Evolutionary conservation across 768 basidiomycete genomes (phyloP), one percentile per base, ranked within the genome.

Genomic region (Termitomyces sp.): DNA sequence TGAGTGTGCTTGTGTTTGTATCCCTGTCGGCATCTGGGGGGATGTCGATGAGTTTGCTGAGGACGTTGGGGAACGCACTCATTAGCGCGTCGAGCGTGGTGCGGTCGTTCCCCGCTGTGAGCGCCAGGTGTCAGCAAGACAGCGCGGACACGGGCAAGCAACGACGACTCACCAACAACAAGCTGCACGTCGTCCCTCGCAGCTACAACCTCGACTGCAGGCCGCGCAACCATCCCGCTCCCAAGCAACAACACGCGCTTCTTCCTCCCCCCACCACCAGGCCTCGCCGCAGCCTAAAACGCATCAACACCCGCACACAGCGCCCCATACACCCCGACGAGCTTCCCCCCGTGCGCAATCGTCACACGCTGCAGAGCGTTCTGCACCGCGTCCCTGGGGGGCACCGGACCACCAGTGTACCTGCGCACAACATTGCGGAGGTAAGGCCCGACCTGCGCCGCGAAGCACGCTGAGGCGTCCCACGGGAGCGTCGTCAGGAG

Each of bases 211-310:
- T 89, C 83, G 3, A 93, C 86, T 0, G 91, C 90, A 16, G 95
- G 95, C 2, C 87, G 88, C 5, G 94, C 92, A 20, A 98, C 95
- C 86, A 97, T 93, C n/a, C 95, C 95, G 55, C 90, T 93, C 8
- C 95, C 95, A 2, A 98, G 79, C 65, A 97, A 75, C 35, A 98
- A 70, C 0, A 94, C 80, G 64, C 79, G 83, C 74, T 87, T 87
- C 71, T 82, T 85, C 54, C 50, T 24, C 14, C n/a, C 11, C 2
- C 49, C 22, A 9, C 5, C 36, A 1, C 24, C 24, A 10, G 47
- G 35, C 35, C 54, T 45, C 64, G 58, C 70, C n/a, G n/a, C n/a
- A 26, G 26, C 26, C 55, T 63, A 70, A 71, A 78, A 85, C 55
- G 68, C 67, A 6, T 75, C 71, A 20, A 92, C 79, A 9, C 76